Evolutionary conservation across 1,284 basidiomycete species (phyloP), one percentile per base, ranked within the genome.

Genomic region (Irpex rosettiformis): DNA sequence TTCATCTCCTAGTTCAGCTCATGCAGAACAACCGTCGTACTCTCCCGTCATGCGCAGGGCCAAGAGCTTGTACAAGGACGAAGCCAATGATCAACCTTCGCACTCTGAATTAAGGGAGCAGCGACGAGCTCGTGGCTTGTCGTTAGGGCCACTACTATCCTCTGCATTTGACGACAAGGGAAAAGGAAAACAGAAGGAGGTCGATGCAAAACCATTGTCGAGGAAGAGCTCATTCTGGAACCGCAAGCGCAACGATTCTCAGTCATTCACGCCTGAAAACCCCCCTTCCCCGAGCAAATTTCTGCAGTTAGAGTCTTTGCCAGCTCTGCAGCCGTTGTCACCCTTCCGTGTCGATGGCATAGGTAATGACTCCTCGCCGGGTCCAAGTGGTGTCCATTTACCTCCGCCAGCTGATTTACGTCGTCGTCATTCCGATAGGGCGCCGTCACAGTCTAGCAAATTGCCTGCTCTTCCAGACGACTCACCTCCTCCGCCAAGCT

Each of bases 181-280:
- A n/a, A 80, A 80, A 62, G 76, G 72, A 4, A 77, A 79, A 56
- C 77, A 75, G 57, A 70, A 47, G 7, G 60, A 66, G 0, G 59
- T 67, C 11, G 62, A 67, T 16, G 58, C 61, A 4, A 79, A 77
- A 58, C 65, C 71, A 5, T 65, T 88, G 47, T 70, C 76, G 30
- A 80, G 84, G 53, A 83, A 80, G 67, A 66, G 83, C 21, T 89
- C 80, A 0, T 82, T 83, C 60, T 82, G 81, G 79, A 74, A 72
- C 27, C 72, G 79, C 21, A 80, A 70, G 61, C 66, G 73, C 63
- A 63, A 72, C 54, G 64, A 73, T 48, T 73, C 71, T 11, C 65
- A 66, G 47, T 64, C 56, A 54, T 69, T 65, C 11, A 33, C 62
- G 48, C 60, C 68, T 49, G 24, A 65, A 18, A 53, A 58, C 3